A percentile compares a stretch with the other conserved stretches of the same genome.
Conservation (phyloP, 2,329 filamentous ascomycete species). For the Fusarium equiseti region DNA sequence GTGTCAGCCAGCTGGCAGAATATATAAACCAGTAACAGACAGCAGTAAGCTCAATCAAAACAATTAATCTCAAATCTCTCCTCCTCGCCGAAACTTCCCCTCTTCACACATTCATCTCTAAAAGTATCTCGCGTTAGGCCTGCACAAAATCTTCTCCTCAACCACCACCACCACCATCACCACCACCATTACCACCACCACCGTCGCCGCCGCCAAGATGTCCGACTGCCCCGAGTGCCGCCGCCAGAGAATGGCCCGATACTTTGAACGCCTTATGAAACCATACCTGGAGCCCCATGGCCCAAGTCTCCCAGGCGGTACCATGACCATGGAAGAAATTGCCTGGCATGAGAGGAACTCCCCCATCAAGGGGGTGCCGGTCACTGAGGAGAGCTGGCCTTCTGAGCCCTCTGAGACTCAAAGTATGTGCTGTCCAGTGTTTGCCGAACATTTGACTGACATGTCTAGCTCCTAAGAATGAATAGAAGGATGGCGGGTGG, state of each 20-base stretch:
- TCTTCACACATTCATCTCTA: not conserved
- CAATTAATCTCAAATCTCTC: not conserved
- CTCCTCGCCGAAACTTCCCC: not conserved
- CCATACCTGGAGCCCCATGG: not conserved
- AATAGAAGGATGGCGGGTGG: not conserved
- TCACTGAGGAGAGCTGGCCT: not conserved
- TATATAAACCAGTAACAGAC: not conserved
- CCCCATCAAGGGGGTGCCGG: not conserved
- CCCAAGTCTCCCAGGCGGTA: not conserved
- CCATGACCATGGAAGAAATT: not conserved
- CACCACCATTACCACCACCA: not conserved
- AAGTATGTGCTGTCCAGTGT: not conserved
- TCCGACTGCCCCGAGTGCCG: not conserved
- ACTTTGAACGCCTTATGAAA: not conserved
- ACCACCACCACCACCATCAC: not conserved
- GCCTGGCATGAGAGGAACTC: not conserved
- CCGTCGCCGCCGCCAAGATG: not conserved
- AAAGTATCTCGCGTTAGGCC: not conserved
- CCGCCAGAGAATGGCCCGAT: not conserved
- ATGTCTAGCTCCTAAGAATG: not conserved
- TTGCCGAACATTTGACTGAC: too few relatives aligned
- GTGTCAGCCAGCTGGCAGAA: not conserved
- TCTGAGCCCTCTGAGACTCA: not conserved
- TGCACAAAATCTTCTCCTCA: not conserved
- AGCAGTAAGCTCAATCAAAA: not conserved